Evolutionary conservation across 805 yeast genomes (phyloP).

Genomic region (Candida loeiensis): DNA sequence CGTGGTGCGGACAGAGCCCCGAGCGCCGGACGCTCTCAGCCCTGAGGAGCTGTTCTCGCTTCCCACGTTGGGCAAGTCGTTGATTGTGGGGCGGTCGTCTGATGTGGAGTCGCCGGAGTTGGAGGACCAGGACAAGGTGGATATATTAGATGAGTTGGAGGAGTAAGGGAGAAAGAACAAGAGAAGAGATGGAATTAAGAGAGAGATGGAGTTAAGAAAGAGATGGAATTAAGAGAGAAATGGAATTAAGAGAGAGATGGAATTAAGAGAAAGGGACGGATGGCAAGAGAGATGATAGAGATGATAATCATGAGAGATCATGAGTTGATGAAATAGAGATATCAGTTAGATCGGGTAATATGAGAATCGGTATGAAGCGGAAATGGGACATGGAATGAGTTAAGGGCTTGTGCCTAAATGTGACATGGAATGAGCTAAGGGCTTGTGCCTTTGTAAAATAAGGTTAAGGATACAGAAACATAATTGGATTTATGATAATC

Average conservation of each 20-base stretch:
- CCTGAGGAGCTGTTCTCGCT: constrained; percentile 52
- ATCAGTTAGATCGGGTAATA: too few relatives aligned
- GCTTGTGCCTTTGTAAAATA: too few relatives aligned
- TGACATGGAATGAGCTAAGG: too few relatives aligned
- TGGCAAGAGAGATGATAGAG: background rate
- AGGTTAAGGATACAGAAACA: too few relatives aligned
- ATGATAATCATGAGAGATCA: background rate
- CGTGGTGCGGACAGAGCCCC: constrained; percentile 1
- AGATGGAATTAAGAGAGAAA: background rate
- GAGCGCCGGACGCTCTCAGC: constrained; percentile 4
- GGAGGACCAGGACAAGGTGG: constrained; percentile 3
- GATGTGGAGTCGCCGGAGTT: constrained; percentile 7
- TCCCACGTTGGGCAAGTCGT: constrained; percentile 32
- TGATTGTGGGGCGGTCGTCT: constrained; percentile 7
- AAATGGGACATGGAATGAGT: too few relatives aligned
- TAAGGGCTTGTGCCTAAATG: too few relatives aligned
- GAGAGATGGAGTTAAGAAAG: background rate
- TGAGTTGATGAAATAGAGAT: too few relatives aligned
- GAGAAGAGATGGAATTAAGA: background rate
- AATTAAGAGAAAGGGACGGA: background rate
- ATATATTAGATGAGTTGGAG: constrained; percentile 9
- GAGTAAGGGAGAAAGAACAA: background rate
- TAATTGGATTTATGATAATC: too few relatives aligned
- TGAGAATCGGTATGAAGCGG: too few relatives aligned
- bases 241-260: background rate